Evolutionary conservation across 139 green algal species (phyloP).

Genomic region (Monoraphidium neglectum): DNA sequence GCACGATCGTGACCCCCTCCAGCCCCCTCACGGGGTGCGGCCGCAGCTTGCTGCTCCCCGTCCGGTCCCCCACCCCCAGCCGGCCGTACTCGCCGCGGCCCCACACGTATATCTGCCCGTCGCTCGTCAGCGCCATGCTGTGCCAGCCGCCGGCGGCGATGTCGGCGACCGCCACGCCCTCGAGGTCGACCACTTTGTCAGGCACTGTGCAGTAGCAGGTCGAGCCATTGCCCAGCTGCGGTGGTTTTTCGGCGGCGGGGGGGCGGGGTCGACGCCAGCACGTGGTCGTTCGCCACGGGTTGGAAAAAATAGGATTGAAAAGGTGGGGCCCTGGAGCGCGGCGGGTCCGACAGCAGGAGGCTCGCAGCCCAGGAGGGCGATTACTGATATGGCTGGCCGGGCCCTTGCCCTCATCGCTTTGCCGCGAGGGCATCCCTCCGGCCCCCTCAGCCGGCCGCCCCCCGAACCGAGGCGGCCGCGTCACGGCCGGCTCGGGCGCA

Average conservation of each 20-base stretch:
- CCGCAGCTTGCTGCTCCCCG: slow-evolving; percentile 70
- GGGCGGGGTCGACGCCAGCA: no score
- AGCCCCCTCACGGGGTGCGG: slow-evolving; percentile 64
- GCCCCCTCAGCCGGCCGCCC: no score
- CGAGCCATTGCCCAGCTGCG: slow-evolving; percentile 79
- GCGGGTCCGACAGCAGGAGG: no score
- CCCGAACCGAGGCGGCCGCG: no score
- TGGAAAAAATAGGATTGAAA: no score
- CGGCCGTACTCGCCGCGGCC: slow-evolving; percentile 90
- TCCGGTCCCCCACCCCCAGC: slow-evolving; percentile 80
- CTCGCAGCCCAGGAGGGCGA: no score
- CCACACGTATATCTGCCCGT: slow-evolving; percentile 80
- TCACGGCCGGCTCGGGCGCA: no score
- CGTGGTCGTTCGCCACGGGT: neutral
- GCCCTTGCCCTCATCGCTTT: no score
- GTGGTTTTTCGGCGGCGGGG: no score
- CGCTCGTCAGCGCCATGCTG: slow-evolving; percentile 66
- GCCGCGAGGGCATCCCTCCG: no score
- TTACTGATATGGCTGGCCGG: no score
- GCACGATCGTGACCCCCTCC: slow-evolving; percentile 33
- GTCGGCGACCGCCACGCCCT: slow-evolving; percentile 58
- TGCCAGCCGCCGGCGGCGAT: slow-evolving; percentile 88
- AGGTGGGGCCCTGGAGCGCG: no score
- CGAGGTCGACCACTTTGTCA: slow-evolving; percentile 39
- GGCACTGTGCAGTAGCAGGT: slow-evolving; percentile 68